Evolutionary conservation across 2,329 filamentous ascomycete genomes (phyloP).

Genomic region (Epichloe bromicola): DNA sequence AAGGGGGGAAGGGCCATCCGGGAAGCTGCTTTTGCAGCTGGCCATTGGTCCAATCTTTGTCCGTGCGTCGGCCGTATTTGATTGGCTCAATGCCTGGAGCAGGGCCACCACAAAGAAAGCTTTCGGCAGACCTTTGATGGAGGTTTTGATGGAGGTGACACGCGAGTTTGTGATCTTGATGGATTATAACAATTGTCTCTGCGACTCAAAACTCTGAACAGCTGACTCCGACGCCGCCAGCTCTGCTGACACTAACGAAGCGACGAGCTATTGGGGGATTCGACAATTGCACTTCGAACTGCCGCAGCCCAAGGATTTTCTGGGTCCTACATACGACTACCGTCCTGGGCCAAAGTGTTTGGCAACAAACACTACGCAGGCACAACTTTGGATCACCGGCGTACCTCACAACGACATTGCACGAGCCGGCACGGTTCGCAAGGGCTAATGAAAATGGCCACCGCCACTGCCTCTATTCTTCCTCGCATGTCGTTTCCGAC

Average conservation of each 20-base stretch:
- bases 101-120: slow-evolving; percentile 13
- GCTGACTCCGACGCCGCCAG: not conserved
- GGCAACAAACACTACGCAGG: no score
- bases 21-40: slow-evolving; percentile 13
- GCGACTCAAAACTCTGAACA: not conserved
- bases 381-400: no score
- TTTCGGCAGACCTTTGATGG: slow-evolving; percentile 19
- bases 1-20: slow-evolving; percentile 28
- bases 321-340: not conserved
- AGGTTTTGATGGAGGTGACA: slow-evolving; percentile 11
- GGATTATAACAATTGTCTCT: not conserved
- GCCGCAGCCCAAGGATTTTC: not conserved
- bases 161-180: slow-evolving; percentile 11
- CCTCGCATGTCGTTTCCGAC: slow-evolving; percentile 36
- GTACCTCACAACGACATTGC: not conserved
- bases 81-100: slow-evolving; percentile 15
- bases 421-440: not conserved
- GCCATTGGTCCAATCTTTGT: slow-evolving; percentile 16
- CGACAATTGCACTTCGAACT: not conserved
- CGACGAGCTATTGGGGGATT: not conserved
- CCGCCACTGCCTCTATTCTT: slow-evolving; percentile 33
- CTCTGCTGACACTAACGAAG: not conserved
- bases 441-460: slow-evolving; percentile 1
- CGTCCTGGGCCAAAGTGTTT: not conserved
- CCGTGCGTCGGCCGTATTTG: slow-evolving; percentile 15